These are phyloP conservation scores for Silene uniflora DNA, from an alignment of 148 eudicot genomes.

Conservation along the genomic window DNA sequence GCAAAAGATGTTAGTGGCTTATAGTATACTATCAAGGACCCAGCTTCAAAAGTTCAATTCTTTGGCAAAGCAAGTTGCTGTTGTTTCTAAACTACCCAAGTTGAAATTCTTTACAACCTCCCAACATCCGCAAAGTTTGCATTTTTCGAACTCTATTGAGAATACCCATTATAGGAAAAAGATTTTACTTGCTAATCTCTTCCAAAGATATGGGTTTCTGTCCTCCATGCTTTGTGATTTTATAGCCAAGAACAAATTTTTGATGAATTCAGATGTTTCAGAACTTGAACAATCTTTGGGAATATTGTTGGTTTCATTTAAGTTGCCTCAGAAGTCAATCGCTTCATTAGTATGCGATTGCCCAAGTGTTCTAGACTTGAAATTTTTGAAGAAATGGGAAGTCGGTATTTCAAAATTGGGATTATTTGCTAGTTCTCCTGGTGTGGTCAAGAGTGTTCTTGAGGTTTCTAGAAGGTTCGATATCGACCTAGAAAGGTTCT, in stretches of 20 bases:
- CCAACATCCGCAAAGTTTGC: slow-evolving; percentile 15
- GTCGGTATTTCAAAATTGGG: slow-evolving; percentile 31
- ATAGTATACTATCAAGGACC: background rate
- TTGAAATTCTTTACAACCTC: slow-evolving; percentile 18
- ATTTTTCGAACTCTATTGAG: slow-evolving; percentile 23
- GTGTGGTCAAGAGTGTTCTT: slow-evolving; percentile 39
- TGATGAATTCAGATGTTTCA: slow-evolving; percentile 33
- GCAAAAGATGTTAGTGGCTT: slow-evolving; percentile 15
- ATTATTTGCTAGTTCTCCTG: slow-evolving; percentile 16
- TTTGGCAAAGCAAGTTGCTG: background rate
- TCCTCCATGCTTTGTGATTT: slow-evolving; percentile 40
- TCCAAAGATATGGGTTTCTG: slow-evolving; percentile 67
- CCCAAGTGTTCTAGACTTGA: slow-evolving; percentile 52
- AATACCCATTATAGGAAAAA: slow-evolving; percentile 38
- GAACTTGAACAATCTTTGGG: slow-evolving; percentile 51
- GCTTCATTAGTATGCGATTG: slow-evolving; percentile 45
- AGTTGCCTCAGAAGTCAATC: slow-evolving; percentile 41
- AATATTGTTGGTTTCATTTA: slow-evolving; percentile 43
- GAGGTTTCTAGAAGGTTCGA: slow-evolving; percentile 49
- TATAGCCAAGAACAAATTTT: slow-evolving; percentile 46
- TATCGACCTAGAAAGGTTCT: slow-evolving; percentile 42
- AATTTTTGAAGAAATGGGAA: slow-evolving; percentile 70
- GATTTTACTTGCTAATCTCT: slow-evolving; percentile 42
- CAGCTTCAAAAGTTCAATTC: slow-evolving; percentile 3
- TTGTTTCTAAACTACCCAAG: slow-evolving; percentile 9